Conservation (phyloP, 2,329 filamentous ascomycete genomes). For the Verticillium albo-atrum region DNA sequence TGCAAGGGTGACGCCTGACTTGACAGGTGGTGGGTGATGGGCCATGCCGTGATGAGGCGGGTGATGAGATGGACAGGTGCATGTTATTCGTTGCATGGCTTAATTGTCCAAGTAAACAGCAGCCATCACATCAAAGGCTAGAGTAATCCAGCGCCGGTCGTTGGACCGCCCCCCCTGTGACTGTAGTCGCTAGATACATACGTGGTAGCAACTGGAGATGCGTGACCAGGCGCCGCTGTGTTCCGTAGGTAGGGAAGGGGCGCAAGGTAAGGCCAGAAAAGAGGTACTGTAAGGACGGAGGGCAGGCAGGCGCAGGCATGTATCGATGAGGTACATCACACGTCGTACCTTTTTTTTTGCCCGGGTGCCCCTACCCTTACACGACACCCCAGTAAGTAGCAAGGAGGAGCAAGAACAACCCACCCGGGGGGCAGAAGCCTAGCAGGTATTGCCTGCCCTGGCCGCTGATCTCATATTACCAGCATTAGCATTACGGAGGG, state of each 20-base stretch:
- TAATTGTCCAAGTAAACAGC: no score
- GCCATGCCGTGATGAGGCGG: neutral
- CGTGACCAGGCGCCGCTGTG: no score
- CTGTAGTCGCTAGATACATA: neutral
- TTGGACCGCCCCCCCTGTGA: no score
- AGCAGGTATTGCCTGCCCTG: conserved; percentile 4
- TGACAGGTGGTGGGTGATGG: neutral
- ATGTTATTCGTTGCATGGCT: neutral
- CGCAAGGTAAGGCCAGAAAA: no score
- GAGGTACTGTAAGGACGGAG: no score
- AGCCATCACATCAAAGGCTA: no score
- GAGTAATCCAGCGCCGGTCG: no score
- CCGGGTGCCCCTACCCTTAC: neutral
- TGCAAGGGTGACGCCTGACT: neutral
- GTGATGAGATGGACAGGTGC: neutral
- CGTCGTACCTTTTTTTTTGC: conserved; percentile 1
- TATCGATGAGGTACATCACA: neutral
- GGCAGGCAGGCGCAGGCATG: conserved; percentile 4
- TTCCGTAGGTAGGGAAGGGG: neutral
- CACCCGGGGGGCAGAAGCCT: neutral
- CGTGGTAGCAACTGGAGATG: no score
- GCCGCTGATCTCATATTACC: conserved; percentile 3
- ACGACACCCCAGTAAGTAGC: neutral
- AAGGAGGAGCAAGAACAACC: neutral
- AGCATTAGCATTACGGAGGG: neutral